Percentiles rank a stretch among this genome's conserved stretches.
Evolutionary conservation across 2,329 filamentous ascomycete genomes (phyloP).

Genomic region (Trichophyton simii): DNA sequence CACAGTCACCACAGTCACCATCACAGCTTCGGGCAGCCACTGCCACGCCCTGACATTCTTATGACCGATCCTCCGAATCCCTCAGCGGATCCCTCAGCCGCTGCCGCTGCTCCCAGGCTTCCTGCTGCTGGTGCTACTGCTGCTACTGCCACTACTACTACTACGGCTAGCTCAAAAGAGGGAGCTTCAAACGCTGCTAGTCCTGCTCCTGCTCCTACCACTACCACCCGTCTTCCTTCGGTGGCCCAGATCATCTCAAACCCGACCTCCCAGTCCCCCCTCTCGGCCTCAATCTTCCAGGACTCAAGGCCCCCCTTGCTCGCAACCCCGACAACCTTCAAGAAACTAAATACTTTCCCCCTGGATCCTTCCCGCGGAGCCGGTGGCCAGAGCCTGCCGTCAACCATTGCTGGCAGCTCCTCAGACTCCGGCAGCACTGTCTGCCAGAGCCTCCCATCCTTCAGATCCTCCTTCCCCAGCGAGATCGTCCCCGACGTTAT

Average conservation of each 20-base stretch:
- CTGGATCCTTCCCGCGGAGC: neutral
- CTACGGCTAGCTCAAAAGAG: neutral
- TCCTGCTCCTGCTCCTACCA: neutral
- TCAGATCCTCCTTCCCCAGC: conserved; percentile 27
- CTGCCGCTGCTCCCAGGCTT: neutral
- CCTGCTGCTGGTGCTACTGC: too few relatives aligned
- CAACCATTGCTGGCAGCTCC: conserved; percentile 22
- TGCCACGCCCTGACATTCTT: neutral
- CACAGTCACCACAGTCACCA: neutral
- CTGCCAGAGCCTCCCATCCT: conserved; percentile 29
- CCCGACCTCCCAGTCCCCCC: neutral
- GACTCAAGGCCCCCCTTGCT: neutral
- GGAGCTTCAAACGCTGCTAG: neutral
- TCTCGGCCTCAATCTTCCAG: neutral
- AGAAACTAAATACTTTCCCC: neutral
- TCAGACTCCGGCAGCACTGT: conserved; percentile 24
- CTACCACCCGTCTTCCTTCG: neutral
- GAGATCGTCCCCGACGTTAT: conserved; percentile 15
- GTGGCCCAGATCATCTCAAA: conserved; percentile 3
- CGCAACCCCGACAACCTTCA: neutral
- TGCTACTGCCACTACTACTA: neutral
- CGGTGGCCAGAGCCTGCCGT: conserved; percentile 22
- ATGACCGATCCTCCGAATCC: neutral
- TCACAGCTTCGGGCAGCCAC: neutral
- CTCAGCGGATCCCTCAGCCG: neutral